These are phyloP conservation scores for Rhynchospora tenuis DNA, from an alignment of 176 grass and related monocot genomes.

Conservation along the genomic window DNA sequence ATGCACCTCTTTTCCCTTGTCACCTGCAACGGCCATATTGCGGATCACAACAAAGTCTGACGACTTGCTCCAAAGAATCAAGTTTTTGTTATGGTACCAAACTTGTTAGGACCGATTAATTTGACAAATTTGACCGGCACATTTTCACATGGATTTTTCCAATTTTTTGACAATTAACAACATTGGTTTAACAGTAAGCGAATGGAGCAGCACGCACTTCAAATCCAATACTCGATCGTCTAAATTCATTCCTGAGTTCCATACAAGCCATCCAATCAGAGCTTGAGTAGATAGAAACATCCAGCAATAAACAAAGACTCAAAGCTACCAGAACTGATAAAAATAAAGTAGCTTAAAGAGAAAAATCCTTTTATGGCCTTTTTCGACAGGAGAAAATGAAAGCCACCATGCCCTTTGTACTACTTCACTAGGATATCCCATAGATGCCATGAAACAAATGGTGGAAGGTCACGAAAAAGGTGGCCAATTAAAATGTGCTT, in stretches of 20 bases:
- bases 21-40: too few species aligned
- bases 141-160: too few species aligned
- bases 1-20: too few species aligned
- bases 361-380: constrained; percentile 11
- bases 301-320: neutral
- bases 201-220: neutral
- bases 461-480: constrained; percentile 13
- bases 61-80: too few species aligned
- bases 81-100: too few species aligned
- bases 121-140: too few species aligned
- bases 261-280: neutral
- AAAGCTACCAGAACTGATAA: neutral
- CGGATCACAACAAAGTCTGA: too few species aligned
- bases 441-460: constrained; percentile 39
- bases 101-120: too few species aligned
- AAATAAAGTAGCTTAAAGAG: neutral
- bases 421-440: constrained; percentile 29
- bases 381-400: constrained; percentile 20
- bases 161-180: too few species aligned
- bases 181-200: neutral
- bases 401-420: constrained; percentile 8
- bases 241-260: neutral
- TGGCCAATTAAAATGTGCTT: constrained; percentile 11
- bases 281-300: neutral
- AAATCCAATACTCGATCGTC: neutral